Base-by-base conservation (phyloP, 2,329 filamentous ascomycete genomes). In the Zymoseptoria pseudotritici region DNA sequence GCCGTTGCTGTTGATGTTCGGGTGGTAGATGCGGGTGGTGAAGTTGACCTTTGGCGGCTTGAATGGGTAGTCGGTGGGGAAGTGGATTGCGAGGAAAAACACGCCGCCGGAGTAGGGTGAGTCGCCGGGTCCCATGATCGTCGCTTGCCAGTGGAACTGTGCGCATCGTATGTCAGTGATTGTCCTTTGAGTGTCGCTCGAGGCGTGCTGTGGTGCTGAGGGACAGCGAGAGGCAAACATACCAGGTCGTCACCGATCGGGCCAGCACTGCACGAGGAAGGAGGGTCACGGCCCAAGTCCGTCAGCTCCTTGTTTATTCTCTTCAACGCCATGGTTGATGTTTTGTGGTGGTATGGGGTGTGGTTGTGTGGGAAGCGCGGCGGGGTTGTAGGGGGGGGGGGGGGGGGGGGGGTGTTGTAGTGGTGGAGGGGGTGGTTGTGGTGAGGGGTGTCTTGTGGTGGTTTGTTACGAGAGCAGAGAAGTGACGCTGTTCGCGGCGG, bases 1-100 rank as follows among this genome's bases (percentile, higher is more conserved):
- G 78, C 94, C 94, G 78, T 97, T 97, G 69, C 91, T 96, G 86
- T 99, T 99, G 91, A 99, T 99, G 82, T 99, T 99, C 73, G 94
- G 94, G 82, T 99, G 94, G 78, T 99, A 99, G 82, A 99, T 97
- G 75, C 93, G 89, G 67, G 94, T 99, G 71, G 91, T 97, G 85
- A 99, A 99, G 88, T 97, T 97, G 80, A 99, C 92, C 86, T 99
- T 99, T 70, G 94, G 94, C 65, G 94, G 94, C 88, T 99, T 99
- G 85, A 99, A 99, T 50, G 94, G 94, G 80, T 99, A 99, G 83
- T 99, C 94, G 83, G 94, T 99, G 69, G 94, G 94, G 84, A 99
- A 97, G 81, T 97, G 91, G 75, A 99, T 99, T 70, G 89, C 88
- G 68, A 99, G 86, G 86, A 99, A 99, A 85, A 99, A 99, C 71